Evolutionary conservation across 768 basidiomycete genomes (phyloP), one percentile per base, ranked within the genome.

Genomic region (Suillus decipiens): DNA sequence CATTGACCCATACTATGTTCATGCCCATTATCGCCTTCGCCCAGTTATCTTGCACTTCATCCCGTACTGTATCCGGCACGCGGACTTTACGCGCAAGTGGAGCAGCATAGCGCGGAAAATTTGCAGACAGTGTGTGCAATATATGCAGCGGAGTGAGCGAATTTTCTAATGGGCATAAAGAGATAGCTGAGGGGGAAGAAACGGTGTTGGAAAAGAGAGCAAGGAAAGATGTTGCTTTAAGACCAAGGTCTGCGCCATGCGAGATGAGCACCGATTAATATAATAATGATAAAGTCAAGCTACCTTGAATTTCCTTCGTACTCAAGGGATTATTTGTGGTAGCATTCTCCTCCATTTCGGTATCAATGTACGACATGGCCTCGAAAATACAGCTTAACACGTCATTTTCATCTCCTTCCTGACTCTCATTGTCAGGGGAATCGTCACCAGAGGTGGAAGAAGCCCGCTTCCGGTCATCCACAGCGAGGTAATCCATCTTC

Each of bases 401-500:
- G 34, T 75, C 68, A 53, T 72, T 70, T 9, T 66, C 61, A 36
- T 60, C 64, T 67, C 70, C 64, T 63, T 41, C 48, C 12, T 36
- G n/a, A 15, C 62, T 57, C 43, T 41, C 33, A 2, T 34, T 17
- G 17, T 58, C 57, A 10, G 63, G 53, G 10, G 45, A 24, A 45
- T 22, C 24, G 19, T 62, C 61, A 12, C 59, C 64, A 11, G 60
- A 22, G 22, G 48, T 31, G 1, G 60, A 14, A 24, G 56, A 45
- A 0, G 33, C 51, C 15, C 65, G 47, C 62, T 62, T 73, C 51
- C 97, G 80, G 73, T 99, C 97, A 71, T 99, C 97, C 9, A 98
- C 78, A 5, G 90, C 95, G 14, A 98, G 84, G 72, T 99, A 99
- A 69, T 99, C 97, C 82, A 87, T 97, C 79, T 96, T 97, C 81